These are phyloP conservation scores for Scalesia atractyloides DNA, from an alignment of 129 eudicot species.

Conservation along the genomic window DNA sequence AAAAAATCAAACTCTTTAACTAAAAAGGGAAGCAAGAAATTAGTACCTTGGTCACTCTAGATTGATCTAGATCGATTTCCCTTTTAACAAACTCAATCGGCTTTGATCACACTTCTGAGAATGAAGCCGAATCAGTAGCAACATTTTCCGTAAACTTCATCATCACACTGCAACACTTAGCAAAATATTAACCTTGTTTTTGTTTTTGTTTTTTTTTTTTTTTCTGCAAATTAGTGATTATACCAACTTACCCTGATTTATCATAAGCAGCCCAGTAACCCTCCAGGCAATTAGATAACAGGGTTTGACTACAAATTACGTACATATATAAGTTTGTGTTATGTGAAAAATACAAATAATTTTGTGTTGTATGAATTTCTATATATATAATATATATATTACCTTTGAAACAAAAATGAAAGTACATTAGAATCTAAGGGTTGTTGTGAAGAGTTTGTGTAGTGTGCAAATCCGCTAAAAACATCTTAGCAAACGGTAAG, in stretches of 20 bases:
- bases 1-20: not conserved
- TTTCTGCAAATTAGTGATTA: not conserved
- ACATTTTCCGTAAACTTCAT: constrained; percentile 36
- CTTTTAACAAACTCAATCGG: constrained; percentile 43
- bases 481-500: constrained; percentile 71
- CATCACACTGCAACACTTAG: constrained; percentile 31
- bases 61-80: constrained; percentile 34
- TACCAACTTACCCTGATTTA: constrained; percentile 55
- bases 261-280: constrained; percentile 84
- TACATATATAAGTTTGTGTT: not conserved
- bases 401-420: constrained; percentile 70
- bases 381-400: constrained; percentile 2
- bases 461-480: constrained; percentile 71
- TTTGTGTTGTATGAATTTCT: not conserved
- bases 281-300: constrained; percentile 69
- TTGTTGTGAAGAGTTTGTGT: constrained; percentile 58
- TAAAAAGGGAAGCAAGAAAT: not conserved
- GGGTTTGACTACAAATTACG: constrained; percentile 55
- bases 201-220: not conserved
- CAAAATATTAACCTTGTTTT: not conserved
- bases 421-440: constrained; percentile 52
- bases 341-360: not conserved
- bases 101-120: constrained; percentile 31
- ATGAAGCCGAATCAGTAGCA: constrained; percentile 24
- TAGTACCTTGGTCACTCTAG: constrained; percentile 37